These are phyloP conservation scores for Coemansia sp. DNA, from an alignment of 192 early-diverging fungal genomes.

Conservation along the genomic window DNA sequence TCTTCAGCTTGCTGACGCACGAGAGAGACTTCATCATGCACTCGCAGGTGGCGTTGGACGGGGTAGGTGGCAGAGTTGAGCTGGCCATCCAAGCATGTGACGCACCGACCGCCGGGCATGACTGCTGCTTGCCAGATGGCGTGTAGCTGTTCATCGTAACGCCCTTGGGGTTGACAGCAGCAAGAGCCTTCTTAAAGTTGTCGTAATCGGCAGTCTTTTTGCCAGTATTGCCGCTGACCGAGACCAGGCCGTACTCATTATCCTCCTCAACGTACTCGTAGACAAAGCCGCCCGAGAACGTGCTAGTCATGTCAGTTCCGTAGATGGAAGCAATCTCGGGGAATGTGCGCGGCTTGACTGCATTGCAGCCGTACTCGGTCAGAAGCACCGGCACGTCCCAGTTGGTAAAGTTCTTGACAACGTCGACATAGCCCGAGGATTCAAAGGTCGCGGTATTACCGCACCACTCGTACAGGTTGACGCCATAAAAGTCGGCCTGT, in stretches of 20 bases:
- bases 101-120: conserved; percentile 49
- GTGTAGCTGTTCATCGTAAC: conserved; percentile 59
- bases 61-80: conserved; percentile 59
- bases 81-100: conserved; percentile 57
- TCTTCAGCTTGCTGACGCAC: conserved; percentile 40
- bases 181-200: conserved; percentile 59
- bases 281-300: conserved; percentile 69
- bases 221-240: conserved; percentile 46
- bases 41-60: conserved; percentile 59
- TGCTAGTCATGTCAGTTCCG: conserved; percentile 62
- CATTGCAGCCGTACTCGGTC: conserved; percentile 78
- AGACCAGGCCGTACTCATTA: conserved; percentile 73
- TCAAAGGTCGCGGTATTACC: conserved; percentile 57
- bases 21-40: conserved; percentile 62
- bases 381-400: conserved; percentile 68
- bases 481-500: conserved; percentile 69
- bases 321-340: conserved; percentile 66
- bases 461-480: conserved; percentile 81
- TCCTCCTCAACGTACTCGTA: conserved; percentile 75
- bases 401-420: conserved; percentile 58
- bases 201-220: conserved; percentile 58
- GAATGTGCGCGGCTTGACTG: conserved; percentile 63
- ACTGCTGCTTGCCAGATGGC: conserved; percentile 35
- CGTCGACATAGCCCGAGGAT: conserved; percentile 65
- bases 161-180: conserved; percentile 51